A percentile compares a stretch with the other conserved stretches of the same genome.
phyloP scores from a whole-genome alignment of 208 protist species.

The Porcisia hertigi region DNA sequence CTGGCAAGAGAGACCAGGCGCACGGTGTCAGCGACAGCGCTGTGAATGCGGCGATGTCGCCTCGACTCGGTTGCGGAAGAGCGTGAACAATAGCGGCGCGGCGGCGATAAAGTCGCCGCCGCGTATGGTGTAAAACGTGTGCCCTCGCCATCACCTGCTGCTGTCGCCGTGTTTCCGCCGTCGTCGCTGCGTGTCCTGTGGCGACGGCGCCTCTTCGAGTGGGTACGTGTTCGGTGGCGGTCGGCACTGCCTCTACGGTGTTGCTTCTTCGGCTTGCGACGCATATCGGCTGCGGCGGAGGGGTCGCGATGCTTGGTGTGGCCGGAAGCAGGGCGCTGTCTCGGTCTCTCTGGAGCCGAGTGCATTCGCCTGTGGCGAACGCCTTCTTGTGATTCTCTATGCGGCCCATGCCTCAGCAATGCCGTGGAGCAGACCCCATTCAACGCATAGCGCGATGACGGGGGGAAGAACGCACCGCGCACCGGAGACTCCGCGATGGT shows the following conservation, averaged over 20 bases:
- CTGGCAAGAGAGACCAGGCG: neutral
- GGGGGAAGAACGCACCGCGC: neutral
- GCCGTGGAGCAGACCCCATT: neutral
- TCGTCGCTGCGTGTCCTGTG: neutral
- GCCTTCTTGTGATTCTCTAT: neutral
- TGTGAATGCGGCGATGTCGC: neutral
- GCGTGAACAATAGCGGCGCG: neutral
- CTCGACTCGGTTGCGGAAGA: neutral
- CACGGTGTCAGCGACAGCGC: too few relatives aligned
- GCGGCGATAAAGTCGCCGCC: neutral
- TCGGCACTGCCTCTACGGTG: neutral
- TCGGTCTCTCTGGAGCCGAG: slow-evolving; percentile 12
- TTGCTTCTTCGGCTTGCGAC: neutral
- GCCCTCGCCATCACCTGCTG: neutral
- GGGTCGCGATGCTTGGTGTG: neutral
- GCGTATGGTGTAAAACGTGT: neutral
- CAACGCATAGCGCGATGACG: neutral
- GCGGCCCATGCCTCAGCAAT: neutral
- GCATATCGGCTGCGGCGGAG: neutral
- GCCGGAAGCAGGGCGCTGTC: neutral
- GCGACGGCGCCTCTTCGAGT: neutral
- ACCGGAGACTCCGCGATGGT: slow-evolving; percentile 1
- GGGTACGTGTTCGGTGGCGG: neutral
- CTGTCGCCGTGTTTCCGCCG: neutral
- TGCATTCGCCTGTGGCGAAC: neutral